These are phyloP conservation scores for Blechomonas ayalai DNA, from an alignment of 208 protist genomes.

Conservation along the genomic window DNA sequence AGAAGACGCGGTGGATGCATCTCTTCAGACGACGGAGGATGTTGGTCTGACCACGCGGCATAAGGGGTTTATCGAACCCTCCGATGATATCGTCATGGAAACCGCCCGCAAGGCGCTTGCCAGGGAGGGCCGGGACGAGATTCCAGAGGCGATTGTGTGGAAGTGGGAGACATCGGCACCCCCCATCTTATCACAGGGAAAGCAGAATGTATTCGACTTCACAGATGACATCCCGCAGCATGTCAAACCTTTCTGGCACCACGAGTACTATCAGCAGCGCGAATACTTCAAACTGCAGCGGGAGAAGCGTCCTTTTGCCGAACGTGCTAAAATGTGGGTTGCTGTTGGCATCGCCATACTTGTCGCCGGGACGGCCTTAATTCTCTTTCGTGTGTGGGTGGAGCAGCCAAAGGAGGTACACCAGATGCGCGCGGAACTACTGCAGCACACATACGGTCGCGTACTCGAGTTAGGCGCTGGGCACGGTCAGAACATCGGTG, in stretches of 20 bases:
- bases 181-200: constrained; percentile 64
- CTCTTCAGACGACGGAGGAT: too few species aligned
- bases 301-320: constrained; percentile 63
- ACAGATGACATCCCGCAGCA: constrained; percentile 84
- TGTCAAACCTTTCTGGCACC: constrained; percentile 84
- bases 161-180: constrained; percentile 66
- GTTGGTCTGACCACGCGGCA: too few species aligned
- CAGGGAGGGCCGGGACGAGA: constrained; percentile 65
- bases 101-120: constrained; percentile 72
- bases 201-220: constrained; percentile 80
- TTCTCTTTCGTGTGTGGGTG: constrained; percentile 78
- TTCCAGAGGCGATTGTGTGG: constrained; percentile 68
- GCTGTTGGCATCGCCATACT: constrained; percentile 18
- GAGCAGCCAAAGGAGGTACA: constrained; percentile 78
- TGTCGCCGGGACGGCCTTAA: constrained; percentile 33
- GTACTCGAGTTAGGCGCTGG: constrained; percentile 85
- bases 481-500: constrained; percentile 85
- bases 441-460: constrained; percentile 78
- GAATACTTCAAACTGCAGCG: constrained; percentile 84
- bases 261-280: constrained; percentile 85
- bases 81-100: constrained; percentile 81
- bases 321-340: constrained; percentile 37
- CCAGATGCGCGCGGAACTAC: constrained; percentile 70
- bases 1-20: too few species aligned
- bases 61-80: constrained; percentile 71